These are phyloP conservation scores for Kwoniella newhampshirensis DNA, from an alignment of 768 basidiomycete genomes.

Conservation along the genomic window DNA sequence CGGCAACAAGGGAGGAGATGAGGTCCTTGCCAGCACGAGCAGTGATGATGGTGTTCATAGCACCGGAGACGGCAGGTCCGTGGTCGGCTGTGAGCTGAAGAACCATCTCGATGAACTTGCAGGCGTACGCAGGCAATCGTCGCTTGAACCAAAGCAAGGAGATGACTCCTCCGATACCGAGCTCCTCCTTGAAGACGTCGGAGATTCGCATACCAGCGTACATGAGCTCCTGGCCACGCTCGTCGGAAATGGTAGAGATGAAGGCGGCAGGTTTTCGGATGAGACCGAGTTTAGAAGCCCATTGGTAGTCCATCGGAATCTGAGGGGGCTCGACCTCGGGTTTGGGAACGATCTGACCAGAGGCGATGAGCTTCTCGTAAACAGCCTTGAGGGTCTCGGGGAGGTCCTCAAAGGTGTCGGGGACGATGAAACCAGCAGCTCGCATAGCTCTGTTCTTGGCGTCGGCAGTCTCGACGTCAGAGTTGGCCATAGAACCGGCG, in stretches of 20 bases:
- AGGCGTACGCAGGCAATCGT: constrained; percentile 82
- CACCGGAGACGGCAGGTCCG: constrained; percentile 94
- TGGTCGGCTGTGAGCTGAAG: constrained; percentile 99
- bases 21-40: constrained; percentile 99
- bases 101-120: constrained; percentile 99
- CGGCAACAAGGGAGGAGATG: constrained; percentile 92
- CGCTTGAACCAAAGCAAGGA: constrained; percentile 97
- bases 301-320: constrained; percentile 99
- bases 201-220: constrained; percentile 99
- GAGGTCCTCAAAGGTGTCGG: constrained; percentile 95
- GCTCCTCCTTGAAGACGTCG: constrained; percentile 94
- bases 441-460: constrained; percentile 96
- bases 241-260: constrained; percentile 98
- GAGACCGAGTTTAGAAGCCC: constrained; percentile 97
- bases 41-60: constrained; percentile 99
- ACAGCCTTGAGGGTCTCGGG: constrained; percentile 79
- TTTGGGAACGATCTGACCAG: constrained; percentile 68
- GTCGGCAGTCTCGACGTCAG: constrained; percentile 94
- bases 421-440: constrained; percentile 91
- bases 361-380: constrained; percentile 74
- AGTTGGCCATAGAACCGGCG: constrained; percentile 97
- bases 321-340: constrained; percentile 84
- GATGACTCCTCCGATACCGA: constrained; percentile 95
- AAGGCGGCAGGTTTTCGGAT: constrained; percentile 96
- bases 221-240: constrained; percentile 95